Base-by-base conservation (phyloP, 1,284 basidiomycete genomes). In the Dichomitus squalens region DNA sequence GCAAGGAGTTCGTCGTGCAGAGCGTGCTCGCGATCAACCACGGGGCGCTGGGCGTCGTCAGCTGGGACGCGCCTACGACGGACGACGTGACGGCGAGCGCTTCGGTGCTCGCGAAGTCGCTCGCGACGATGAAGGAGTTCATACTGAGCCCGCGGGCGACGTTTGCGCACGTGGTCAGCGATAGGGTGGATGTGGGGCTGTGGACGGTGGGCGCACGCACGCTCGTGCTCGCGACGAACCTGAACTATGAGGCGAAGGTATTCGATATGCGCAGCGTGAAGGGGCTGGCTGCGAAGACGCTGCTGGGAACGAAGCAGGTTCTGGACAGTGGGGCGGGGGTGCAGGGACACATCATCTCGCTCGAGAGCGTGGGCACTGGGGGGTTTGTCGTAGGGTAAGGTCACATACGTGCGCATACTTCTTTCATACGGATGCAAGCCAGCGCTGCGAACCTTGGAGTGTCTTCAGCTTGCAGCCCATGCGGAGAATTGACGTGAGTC, bases 11-110 rank as follows among this genome's bases (percentile, higher is more conserved):
- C 68, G 75, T 87, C 8, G 79, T 89, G 3, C 75, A 88, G 70
- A 81, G 77, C 59, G 77, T 88, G 29, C 66, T 91, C 16, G 84
- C 80, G 0, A 84, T 91, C 66, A 90, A 89, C 63, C 88, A 91
- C 54, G 88, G 90, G 14, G 86, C 77, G 6, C 70, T 84, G 11
- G 85, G 86, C 29, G 77, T 89, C 21, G 76, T 90, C 4, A 81
- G 88, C 2, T 92, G 89, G 89, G 73, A 75, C 53, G 86, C 88
- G 61, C 88, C 88, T 0, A 87, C 85, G 0, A 70, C 84, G 0
- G 60, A 74, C 2, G 82, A 85, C 55, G 87, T 91, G 73, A 85
- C 84, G 66, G 65, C 75, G 1, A 77, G 80, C 5, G 79, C 85
- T 0, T 85, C 86, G 0, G 58, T 67, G 2, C 77, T 91, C 27